These are phyloP conservation scores for Aristolochia fimbriata DNA, from an alignment of 164 flowering plant genomes.

Conservation along the genomic window DNA sequence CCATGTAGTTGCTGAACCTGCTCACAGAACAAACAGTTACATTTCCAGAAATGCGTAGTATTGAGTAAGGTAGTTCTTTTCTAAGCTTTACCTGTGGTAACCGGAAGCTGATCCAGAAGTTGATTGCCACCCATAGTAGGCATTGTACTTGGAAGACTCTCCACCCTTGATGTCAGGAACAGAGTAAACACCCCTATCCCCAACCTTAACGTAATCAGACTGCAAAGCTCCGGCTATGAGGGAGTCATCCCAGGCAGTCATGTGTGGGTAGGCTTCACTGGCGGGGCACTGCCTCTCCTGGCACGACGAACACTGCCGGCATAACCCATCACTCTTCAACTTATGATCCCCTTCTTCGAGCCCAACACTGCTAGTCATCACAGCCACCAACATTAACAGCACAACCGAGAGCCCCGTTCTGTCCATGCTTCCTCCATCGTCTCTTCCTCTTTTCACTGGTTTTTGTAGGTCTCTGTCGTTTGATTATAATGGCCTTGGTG, in stretches of 20 bases:
- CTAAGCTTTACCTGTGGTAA: slow-evolving; percentile 31
- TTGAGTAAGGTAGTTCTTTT: too few relatives aligned
- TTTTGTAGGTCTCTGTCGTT: too few relatives aligned
- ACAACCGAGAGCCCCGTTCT: too few relatives aligned
- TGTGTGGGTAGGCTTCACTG: slow-evolving; percentile 52
- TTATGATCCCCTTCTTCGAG: not conserved
- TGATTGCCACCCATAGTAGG: slow-evolving; percentile 58
- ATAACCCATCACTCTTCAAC: slow-evolving; percentile 27
- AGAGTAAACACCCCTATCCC: slow-evolving; percentile 45
- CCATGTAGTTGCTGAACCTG: slow-evolving; percentile 69
- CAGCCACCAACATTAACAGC: too few relatives aligned
- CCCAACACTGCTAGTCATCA: too few relatives aligned
- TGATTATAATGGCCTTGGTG: too few relatives aligned
- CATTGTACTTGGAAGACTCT: slow-evolving; percentile 21
- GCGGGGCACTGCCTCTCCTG: slow-evolving; percentile 32
- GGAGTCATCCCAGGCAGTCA: slow-evolving; percentile 49
- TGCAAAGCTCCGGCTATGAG: slow-evolving; percentile 53
- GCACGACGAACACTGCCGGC: slow-evolving; percentile 46
- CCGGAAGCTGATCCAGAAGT: slow-evolving; percentile 66
- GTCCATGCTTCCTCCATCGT: too few relatives aligned
- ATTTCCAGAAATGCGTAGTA: too few relatives aligned
- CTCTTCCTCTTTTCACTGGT: too few relatives aligned
- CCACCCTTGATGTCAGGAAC: slow-evolving; percentile 47
- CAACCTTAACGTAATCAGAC: slow-evolving; percentile 37
- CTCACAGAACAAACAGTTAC: not conserved